Conservation (phyloP, 1,139 yeast species). For the Candida sojae region DNA sequence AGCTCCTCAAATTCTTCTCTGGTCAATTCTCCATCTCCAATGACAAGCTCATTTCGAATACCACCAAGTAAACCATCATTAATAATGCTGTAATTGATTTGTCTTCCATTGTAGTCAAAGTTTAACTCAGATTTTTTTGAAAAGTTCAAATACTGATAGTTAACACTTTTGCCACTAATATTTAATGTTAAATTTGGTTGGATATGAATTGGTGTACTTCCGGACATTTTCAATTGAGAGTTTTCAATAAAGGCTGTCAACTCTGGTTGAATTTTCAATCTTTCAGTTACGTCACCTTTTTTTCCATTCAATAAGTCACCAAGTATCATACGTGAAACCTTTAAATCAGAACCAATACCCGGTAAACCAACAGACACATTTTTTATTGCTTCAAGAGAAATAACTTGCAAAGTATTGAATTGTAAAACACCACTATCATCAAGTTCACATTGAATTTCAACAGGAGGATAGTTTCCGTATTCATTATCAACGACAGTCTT, state of each 20-base stretch:
- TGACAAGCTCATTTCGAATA: constrained; percentile 43
- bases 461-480: constrained; percentile 42
- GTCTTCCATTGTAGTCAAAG: constrained; percentile 31
- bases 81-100: constrained; percentile 47
- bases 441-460: constrained; percentile 56
- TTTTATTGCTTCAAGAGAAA: constrained; percentile 52
- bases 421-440: constrained; percentile 41
- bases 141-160: constrained; percentile 46
- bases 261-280: constrained; percentile 48
- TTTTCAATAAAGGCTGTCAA: constrained; percentile 39
- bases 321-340: constrained; percentile 42
- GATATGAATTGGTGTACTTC: constrained; percentile 32
- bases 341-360: constrained; percentile 40
- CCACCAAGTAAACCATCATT: constrained; percentile 65
- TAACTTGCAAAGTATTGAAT: constrained; percentile 39
- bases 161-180: constrained; percentile 35
- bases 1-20: constrained; percentile 28
- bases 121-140: constrained; percentile 47
- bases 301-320: constrained; percentile 28
- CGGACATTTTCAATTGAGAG: constrained; percentile 43
- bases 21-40: constrained; percentile 28
- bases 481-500: constrained; percentile 9
- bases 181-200: constrained; percentile 39
- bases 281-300: constrained; percentile 3
- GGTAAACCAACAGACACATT: constrained; percentile 45